Conservation (phyloP, 371 early-diverging fungal species). For the Mucor indicus region DNA sequence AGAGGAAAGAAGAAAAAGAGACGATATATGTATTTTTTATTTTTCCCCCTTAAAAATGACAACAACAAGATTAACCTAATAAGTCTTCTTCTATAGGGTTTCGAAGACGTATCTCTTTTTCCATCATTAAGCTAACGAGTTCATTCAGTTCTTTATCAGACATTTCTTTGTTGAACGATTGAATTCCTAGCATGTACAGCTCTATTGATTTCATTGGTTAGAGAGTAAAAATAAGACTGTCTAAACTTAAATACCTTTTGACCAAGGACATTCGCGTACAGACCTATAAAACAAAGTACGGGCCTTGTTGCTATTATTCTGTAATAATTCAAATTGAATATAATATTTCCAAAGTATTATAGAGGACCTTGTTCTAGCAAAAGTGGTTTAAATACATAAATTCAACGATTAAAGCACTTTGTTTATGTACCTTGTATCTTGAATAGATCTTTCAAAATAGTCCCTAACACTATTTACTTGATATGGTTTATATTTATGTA, state of each 20-base stretch:
- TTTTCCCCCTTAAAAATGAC: neutral
- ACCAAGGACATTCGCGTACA: conserved; percentile 70
- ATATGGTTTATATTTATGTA: conserved; percentile 56
- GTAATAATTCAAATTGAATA: conserved; percentile 54
- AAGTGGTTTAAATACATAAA: too few relatives aligned
- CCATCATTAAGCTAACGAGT: conserved; percentile 57
- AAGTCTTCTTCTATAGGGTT: conserved; percentile 23
- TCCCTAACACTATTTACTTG: conserved; percentile 56
- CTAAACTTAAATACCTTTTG: conserved; percentile 47
- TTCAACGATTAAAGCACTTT: conserved; percentile 2
- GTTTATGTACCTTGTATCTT: conserved; percentile 37
- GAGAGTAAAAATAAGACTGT: too few relatives aligned
- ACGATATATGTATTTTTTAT: neutral
- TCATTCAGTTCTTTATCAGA: conserved; percentile 52
- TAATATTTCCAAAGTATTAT: conserved; percentile 60
- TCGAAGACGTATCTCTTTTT: conserved; percentile 63
- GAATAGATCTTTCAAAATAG: conserved; percentile 59
- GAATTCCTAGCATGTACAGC: conserved; percentile 54
- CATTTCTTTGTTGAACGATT: conserved; percentile 35
- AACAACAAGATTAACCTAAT: conserved; percentile 1
- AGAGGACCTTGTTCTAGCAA: conserved; percentile 45
- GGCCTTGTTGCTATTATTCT: conserved; percentile 36
- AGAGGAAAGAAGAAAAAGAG: neutral
- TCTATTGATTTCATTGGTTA: conserved; percentile 21
- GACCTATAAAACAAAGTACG: conserved; percentile 57